Evolutionary conservation across 305 asterid species (phyloP).

Genomic region (Stenogyne calaminthoides): DNA sequence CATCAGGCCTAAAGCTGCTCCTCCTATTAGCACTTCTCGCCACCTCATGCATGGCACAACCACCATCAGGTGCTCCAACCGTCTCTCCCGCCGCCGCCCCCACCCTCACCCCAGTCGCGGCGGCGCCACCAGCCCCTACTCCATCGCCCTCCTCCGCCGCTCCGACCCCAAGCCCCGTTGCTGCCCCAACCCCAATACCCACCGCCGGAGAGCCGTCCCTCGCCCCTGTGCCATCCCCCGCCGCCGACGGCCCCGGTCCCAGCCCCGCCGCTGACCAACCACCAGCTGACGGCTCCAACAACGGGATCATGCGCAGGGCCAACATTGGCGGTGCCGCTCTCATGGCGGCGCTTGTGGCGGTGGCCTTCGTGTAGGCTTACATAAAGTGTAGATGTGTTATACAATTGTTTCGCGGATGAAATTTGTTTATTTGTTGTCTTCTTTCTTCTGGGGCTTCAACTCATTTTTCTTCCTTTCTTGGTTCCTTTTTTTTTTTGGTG

Average conservation of each 20-base stretch:
- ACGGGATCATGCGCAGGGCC: slow-evolving; percentile 45
- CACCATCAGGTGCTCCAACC: slow-evolving; percentile 52
- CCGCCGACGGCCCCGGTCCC: slow-evolving; percentile 30
- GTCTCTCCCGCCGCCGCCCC: slow-evolving; percentile 58
- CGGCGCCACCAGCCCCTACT: no score
- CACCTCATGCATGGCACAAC: slow-evolving; percentile 57
- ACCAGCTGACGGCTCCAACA: slow-evolving; percentile 41
- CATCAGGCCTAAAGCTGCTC: slow-evolving; percentile 36
- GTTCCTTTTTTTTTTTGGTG: no score
- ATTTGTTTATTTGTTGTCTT: no score
- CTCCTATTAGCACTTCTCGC: slow-evolving; percentile 45
- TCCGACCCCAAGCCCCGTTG: no score
- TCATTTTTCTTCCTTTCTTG: no score
- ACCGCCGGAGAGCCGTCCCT: slow-evolving; percentile 26
- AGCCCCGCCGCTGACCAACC: slow-evolving; percentile 40
- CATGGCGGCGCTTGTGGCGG: no score
- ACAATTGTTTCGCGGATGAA: no score
- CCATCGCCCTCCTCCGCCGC: no score
- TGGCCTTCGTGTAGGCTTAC: no score
- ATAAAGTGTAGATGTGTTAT: no score
- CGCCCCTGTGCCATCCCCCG: slow-evolving; percentile 40
- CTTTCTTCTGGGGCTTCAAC: no score
- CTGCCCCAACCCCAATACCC: slow-evolving; percentile 39
- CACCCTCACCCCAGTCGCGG: slow-evolving; percentile 36
- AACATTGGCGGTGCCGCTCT: no score